A percentile compares a stretch with the other conserved stretches of the same genome.
Conservation (phyloP, 73 alveolate genomes). For the Effrenium voratum region DNA sequence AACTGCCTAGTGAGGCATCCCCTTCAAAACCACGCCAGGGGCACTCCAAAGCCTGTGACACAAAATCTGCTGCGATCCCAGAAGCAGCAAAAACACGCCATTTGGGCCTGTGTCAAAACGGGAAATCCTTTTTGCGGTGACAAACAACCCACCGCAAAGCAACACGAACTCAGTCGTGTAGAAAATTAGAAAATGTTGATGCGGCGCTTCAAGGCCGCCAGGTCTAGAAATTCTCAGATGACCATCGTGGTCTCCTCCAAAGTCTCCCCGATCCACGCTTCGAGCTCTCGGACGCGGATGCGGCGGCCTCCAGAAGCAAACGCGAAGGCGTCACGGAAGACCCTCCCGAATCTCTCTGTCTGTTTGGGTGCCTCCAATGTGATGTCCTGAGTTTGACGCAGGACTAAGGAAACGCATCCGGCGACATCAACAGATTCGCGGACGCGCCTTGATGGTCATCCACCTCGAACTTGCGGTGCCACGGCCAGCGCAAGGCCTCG, state of each 20-base stretch:
- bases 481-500: slow-evolving; percentile 78
- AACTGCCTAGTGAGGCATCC: no score
- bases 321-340: neutral
- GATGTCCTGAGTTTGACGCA: neutral
- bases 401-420: neutral
- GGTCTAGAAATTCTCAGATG: no score
- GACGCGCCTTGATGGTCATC: slow-evolving; percentile 46
- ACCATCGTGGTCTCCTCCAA: slow-evolving; percentile 22
- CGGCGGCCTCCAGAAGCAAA: neutral
- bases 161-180: no score
- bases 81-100: no score
- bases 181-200: no score
- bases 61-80: no score
- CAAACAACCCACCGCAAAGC: no score
- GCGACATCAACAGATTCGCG: neutral
- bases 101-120: no score
- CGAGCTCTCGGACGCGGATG: neutral
- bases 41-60: no score
- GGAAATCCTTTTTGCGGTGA: no score
- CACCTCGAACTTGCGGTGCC: slow-evolving; percentile 63
- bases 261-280: slow-evolving; percentile 17
- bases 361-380: neutral
- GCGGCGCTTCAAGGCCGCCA: no score
- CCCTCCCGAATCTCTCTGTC: neutral
- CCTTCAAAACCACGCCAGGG: no score